A percentile compares a stretch with the other conserved stretches of the same genome.
phyloP scores from a whole-genome alignment of 805 yeast species.

The Komagataella kurtzmanii region DNA sequence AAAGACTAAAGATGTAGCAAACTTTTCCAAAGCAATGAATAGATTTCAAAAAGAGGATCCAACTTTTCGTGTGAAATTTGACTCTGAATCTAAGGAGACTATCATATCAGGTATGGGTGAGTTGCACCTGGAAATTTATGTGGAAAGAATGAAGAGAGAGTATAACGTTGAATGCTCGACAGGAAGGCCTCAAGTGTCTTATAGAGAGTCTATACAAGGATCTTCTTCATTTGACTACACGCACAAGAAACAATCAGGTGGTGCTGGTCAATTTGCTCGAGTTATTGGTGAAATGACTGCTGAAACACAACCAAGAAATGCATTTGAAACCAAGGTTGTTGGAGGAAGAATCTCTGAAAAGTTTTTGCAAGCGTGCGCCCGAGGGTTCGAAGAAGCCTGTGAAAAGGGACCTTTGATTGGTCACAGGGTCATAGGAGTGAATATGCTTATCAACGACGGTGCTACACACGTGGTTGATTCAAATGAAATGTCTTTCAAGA shows the following conservation, averaged over 20 bases:
- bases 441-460: constrained; percentile 94
- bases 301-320: constrained; percentile 26
- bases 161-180: constrained; percentile 91
- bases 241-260: constrained; percentile 97
- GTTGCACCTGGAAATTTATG: constrained; percentile 91
- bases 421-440: constrained; percentile 82
- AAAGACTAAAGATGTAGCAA: constrained; percentile 71
- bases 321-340: constrained; percentile 76
- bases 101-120: constrained; percentile 98
- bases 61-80: constrained; percentile 87
- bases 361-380: constrained; percentile 83
- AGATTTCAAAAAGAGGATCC: constrained; percentile 99
- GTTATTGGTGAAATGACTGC: constrained; percentile 65
- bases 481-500: constrained; percentile 86
- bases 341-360: constrained; percentile 97
- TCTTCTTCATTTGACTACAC: constrained; percentile 79
- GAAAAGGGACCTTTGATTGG: constrained; percentile 97
- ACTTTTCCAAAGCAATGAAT: constrained; percentile 93
- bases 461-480: constrained; percentile 95
- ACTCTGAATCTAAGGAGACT: constrained; percentile 86
- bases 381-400: constrained; percentile 90
- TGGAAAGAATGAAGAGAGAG: constrained; percentile 96
- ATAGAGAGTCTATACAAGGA: constrained; percentile 79
- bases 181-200: constrained; percentile 96
- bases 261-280: constrained; percentile 98